Base-by-base conservation (phyloP, 495 filamentous ascomycete genomes). In the Neurospora tetraspora region DNA sequence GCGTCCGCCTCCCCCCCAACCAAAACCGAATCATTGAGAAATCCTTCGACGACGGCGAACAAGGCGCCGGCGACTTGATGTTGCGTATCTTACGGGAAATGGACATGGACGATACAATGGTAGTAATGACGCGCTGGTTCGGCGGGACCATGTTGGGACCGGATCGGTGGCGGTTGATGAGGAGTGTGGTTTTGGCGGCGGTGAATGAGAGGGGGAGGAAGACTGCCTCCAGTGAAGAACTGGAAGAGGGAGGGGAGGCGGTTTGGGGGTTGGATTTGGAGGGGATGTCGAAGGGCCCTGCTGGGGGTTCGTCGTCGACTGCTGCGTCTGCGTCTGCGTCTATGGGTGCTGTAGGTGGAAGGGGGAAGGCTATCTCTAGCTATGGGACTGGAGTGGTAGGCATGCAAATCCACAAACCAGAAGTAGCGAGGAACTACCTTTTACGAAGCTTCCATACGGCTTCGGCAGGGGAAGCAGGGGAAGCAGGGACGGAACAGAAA, bases 121-220 rank as follows among this genome's bases (percentile, higher is more conserved):
- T 99, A 7, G 93, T 99, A 23, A 92, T 99, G 68, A 92, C 91
- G 40, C 85, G 96, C 37, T 99, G 96, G 96, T 98, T 93, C 79
- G 96, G 96, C 0, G 96, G 96, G 0, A 85, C 95, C 6, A 87
- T 92, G 73, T 82, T 99, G 11, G 96, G 96, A 0, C 91, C 92
- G 14, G 96, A 97, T 79, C 84, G 96, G 45, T 88, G 86, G 86
- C 82, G 86, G 36, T 80, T 89, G 73, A 89, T 89, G 83, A 78
- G 84, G 7, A 82, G 82, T 68, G 83, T 82, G 69, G 81, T 87
- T 18, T 78, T 79, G 45, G 81, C 82, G 39, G 86, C 83, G 2
- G 76, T 88, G 53, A 78, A 81, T 16, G 84, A 87, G 72, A 80
- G 84, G 31, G 75, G 85, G 37, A 79, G 86, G 5, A 76, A 80